phyloP scores from a whole-genome alignment of 495 filamentous ascomycete genomes.

The Hypomontagnella monticulosa region DNA sequence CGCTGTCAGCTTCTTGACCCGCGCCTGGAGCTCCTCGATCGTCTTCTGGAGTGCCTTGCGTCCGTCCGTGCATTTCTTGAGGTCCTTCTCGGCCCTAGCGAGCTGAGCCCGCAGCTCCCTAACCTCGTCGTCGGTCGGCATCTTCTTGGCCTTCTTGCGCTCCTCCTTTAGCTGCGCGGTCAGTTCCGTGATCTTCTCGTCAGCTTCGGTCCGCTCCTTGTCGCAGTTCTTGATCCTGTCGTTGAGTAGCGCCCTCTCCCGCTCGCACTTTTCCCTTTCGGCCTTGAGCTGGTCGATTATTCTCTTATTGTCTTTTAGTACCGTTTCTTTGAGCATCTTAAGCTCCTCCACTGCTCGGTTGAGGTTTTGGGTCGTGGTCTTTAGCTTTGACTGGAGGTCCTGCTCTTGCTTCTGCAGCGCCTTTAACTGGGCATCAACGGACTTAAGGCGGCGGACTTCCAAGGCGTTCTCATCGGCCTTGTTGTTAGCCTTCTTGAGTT shows the following conservation, averaged over 20 bases:
- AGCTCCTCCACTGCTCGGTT: conserved; percentile 7
- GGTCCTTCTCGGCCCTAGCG: background rate
- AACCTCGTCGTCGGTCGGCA: background rate
- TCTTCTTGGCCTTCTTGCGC: background rate
- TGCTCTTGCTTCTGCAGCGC: conserved; percentile 10
- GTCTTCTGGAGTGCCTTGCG: background rate
- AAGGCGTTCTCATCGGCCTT: conserved; percentile 3
- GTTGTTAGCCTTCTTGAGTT: background rate
- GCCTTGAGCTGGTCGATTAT: background rate
- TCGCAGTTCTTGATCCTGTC: background rate
- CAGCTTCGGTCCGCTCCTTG: conserved; percentile 6
- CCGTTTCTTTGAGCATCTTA: background rate
- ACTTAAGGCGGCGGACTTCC: background rate
- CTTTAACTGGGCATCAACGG: background rate
- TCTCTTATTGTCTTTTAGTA: background rate
- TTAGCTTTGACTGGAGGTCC: conserved; percentile 22
- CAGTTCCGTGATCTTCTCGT: background rate
- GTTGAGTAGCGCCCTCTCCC: background rate
- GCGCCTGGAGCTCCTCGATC: background rate
- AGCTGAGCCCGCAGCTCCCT: background rate
- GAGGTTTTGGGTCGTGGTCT: conserved; percentile 3
- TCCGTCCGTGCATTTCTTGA: background rate
- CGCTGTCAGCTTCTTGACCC: background rate
- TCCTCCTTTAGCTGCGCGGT: background rate
- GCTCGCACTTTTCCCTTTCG: background rate